Evolutionary conservation across 2,329 filamentous ascomycete species (phyloP).

Genomic region (Cladosporium oxysporum): DNA sequence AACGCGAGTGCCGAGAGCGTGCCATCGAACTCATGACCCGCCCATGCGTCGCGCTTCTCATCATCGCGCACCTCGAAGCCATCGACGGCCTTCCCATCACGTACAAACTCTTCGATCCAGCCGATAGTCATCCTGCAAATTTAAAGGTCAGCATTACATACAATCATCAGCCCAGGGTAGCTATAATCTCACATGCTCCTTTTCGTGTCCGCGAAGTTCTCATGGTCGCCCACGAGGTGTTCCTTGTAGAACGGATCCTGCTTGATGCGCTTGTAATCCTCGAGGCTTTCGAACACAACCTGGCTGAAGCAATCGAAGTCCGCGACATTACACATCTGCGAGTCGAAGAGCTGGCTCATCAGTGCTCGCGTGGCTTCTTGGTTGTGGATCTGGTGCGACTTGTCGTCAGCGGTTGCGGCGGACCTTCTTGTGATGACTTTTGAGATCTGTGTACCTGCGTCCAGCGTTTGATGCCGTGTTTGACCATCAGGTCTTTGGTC

Average conservation of each 20-base stretch:
- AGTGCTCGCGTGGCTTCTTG: slow-evolving; percentile 38
- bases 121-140: slow-evolving; percentile 49
- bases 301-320: slow-evolving; percentile 55
- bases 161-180: neutral
- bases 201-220: slow-evolving; percentile 54
- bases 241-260: slow-evolving; percentile 53
- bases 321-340: slow-evolving; percentile 52
- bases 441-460: slow-evolving; percentile 39
- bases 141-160: neutral
- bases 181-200: slow-evolving; percentile 40
- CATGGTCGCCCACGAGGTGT: slow-evolving; percentile 48
- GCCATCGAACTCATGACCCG: no score
- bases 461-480: slow-evolving; percentile 52
- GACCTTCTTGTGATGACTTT: no score
- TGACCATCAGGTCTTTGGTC: slow-evolving; percentile 51
- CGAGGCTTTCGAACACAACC: slow-evolving; percentile 48
- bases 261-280: slow-evolving; percentile 53
- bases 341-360: slow-evolving; percentile 48
- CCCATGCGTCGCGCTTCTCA: neutral
- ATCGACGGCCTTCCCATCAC: slow-evolving; percentile 36
- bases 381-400: slow-evolving; percentile 46
- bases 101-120: slow-evolving; percentile 48
- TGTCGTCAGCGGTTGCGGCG: neutral
- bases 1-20: neutral
- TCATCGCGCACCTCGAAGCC: neutral